Percentiles rank a stretch among this genome's conserved stretches.
Conservation (phyloP, 208 protist genomes). For the Acanthamoeba culbertsoni region DNA sequence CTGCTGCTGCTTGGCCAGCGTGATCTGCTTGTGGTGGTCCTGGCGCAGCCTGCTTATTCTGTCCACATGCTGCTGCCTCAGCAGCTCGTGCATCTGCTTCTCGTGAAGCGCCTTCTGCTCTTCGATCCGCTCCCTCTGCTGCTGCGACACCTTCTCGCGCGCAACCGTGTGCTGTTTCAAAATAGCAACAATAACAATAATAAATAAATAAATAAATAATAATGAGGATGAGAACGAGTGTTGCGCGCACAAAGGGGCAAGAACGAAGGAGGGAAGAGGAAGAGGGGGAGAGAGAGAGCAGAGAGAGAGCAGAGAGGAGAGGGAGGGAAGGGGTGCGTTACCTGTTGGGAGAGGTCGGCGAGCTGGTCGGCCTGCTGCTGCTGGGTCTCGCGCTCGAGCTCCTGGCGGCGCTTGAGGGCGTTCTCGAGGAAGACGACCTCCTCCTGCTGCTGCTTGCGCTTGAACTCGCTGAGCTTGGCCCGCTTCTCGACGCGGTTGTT, state of each 20-base stretch:
- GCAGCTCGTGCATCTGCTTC: background rate
- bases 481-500: background rate
- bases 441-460: constrained; percentile 20
- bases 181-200: too few species aligned
- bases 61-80: background rate
- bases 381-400: constrained; percentile 20
- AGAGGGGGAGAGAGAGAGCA: too few species aligned
- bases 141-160: background rate
- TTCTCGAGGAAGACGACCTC: constrained; percentile 51
- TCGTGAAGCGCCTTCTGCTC: background rate
- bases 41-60: background rate
- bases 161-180: constrained; percentile 22
- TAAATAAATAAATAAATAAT: too few species aligned
- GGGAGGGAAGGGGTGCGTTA: background rate
- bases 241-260: too few species aligned
- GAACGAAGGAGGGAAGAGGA: too few species aligned
- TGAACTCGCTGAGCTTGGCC: background rate
- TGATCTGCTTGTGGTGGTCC: background rate
- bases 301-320: background rate
- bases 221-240: too few species aligned
- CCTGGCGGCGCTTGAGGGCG: constrained; percentile 18
- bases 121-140: background rate
- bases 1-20: constrained; percentile 1
- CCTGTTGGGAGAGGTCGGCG: background rate
- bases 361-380: constrained; percentile 50